Base-by-base conservation (phyloP, 169 alveolate species). In the Plasmodium fragile region DNA sequence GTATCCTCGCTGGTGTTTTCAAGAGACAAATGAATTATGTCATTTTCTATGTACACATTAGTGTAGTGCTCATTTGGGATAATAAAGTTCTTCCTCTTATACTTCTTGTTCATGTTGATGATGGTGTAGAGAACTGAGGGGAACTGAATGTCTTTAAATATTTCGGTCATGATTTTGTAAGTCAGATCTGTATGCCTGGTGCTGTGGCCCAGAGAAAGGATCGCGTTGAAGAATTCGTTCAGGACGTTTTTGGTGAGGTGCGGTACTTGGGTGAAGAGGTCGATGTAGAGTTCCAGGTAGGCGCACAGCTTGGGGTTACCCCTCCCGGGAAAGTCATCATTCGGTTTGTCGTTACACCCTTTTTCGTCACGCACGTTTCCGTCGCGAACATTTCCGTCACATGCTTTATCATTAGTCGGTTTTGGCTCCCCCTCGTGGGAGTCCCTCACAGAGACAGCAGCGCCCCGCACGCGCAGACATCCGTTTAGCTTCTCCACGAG, bases 1-100 rank as follows among this genome's bases (percentile, higher is more conserved):
- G 94, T 91, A 13, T 91, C 94, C 39, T 91, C 94, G 53, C 94
- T 91, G 1, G 94, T 81, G 53, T 91, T 91, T 65, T 91, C 94
- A 6, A 91, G 39, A 5, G 94, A 91, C 69, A 91, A 49, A 5
- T 91, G 94, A 32, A 91, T 91, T 39, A 91, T 78, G 18, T 91
- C 92, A 39, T 91, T 91, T 79, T 81, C 94, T 18, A 91, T 45
- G 81, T 18, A 81, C 7, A 91, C 91, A 30, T 91, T 91, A 5
- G 92, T 41, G 55, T 91, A 70, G 8, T 69, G 82, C 36, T 81
- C 49, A 49, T 91, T 91, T 69, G 94, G 25, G 72, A 43, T n/a
- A 8, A 91, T 79, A 39, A 91, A 91, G 16, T 80, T 81, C 34
- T 69, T 80, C 39, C 82, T 81, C 53, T 49, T 91, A 91, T 91